These are phyloP conservation scores for Lophiotrema nucula DNA, from an alignment of 495 filamentous ascomycete species.

Conservation along the genomic window DNA sequence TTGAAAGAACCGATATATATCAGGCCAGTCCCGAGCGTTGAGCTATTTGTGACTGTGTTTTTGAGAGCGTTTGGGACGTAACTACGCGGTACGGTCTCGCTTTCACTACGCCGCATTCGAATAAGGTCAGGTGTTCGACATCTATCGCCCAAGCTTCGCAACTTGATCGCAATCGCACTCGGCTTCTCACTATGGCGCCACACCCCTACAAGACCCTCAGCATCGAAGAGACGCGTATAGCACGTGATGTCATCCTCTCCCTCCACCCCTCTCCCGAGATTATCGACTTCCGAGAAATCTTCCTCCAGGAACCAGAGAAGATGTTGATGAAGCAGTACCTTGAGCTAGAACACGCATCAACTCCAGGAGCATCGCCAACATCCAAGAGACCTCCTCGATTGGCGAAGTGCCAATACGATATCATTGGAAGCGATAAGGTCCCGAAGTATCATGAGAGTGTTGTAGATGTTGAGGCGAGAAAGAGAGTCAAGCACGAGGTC, in stretches of 20 bases:
- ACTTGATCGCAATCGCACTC: too few relatives aligned
- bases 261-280: slow-evolving; percentile 46
- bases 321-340: slow-evolving; percentile 49
- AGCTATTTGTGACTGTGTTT: too few relatives aligned
- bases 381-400: slow-evolving; percentile 55
- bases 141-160: too few relatives aligned
- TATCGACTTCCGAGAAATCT: slow-evolving; percentile 55
- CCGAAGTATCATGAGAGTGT: slow-evolving; percentile 61
- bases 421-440: slow-evolving; percentile 57
- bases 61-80: too few relatives aligned
- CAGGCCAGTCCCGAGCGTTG: too few relatives aligned
- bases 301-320: slow-evolving; percentile 53
- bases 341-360: slow-evolving; percentile 51
- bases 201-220: slow-evolving; percentile 52
- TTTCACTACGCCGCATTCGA: too few relatives aligned
- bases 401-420: slow-evolving; percentile 67
- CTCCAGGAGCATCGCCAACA: slow-evolving; percentile 43
- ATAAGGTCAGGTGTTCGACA: too few relatives aligned
- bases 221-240: slow-evolving; percentile 49
- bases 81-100: too few relatives aligned
- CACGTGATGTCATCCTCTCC: slow-evolving; percentile 49
- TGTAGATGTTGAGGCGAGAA: slow-evolving; percentile 55
- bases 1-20: too few relatives aligned
- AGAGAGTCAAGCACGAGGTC: slow-evolving; percentile 51
- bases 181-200: slow-evolving; percentile 35